Conservation (phyloP, 2,329 filamentous ascomycete species). For the Claviceps paspali region DNA sequence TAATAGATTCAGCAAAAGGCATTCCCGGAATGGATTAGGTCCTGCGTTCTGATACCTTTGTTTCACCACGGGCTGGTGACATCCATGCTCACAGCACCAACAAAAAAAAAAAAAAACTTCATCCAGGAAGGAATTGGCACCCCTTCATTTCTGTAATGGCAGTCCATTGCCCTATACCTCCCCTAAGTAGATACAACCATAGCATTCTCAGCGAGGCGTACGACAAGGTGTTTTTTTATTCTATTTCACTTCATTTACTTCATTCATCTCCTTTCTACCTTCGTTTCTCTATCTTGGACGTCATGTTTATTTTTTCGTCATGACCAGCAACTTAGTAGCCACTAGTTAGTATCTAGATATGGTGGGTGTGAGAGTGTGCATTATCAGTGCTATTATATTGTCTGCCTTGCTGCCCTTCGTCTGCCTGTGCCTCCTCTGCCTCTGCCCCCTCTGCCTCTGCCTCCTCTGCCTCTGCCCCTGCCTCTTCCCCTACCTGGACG, state of each 20-base stretch:
- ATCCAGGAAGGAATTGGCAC: neutral
- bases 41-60: conserved; percentile 51
- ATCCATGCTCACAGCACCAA: neutral
- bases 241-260: too few species aligned
- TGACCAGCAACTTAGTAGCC: too few species aligned
- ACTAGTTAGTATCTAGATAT: too few species aligned
- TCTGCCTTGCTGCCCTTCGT: neutral
- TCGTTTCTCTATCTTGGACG: too few species aligned
- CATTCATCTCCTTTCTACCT: too few species aligned
- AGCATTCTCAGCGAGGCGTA: conserved; percentile 20
- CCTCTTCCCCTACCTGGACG: conserved; percentile 3
- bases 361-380: too few species aligned
- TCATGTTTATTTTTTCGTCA: too few species aligned
- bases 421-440: neutral
- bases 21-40: conserved; percentile 87
- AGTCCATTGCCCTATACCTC: neutral
- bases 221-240: conserved; percentile 14
- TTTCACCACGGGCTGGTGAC: neutral
- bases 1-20: conserved; percentile 74
- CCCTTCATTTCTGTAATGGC: conserved; percentile 1
- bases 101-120: too few species aligned
- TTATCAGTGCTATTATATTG: too few species aligned
- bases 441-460: conserved; percentile 10
- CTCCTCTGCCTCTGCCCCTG: conserved; percentile 6
- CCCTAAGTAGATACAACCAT: conserved; percentile 9